A percentile compares a stretch with the other conserved stretches of the same genome.
These are phyloP conservation scores for Aspergillus japonicus DNA, from an alignment of 2,329 filamentous ascomycete species.

Conservation along the genomic window DNA sequence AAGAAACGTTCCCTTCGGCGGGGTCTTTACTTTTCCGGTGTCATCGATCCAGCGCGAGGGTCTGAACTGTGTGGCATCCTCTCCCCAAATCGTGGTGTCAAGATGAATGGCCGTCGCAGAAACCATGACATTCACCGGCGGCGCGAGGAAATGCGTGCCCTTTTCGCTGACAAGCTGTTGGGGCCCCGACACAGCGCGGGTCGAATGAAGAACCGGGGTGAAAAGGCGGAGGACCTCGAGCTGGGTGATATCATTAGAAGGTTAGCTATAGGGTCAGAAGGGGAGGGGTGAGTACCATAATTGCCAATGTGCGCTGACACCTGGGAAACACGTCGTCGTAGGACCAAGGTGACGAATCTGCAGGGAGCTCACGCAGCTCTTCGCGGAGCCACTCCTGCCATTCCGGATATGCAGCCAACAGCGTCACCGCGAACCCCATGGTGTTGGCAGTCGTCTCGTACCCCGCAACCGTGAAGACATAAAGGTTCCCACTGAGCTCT, in stretches of 20 bases:
- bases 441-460: constrained; percentile 54
- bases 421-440: constrained; percentile 49
- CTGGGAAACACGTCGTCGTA: constrained; percentile 49
- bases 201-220: constrained; percentile 40
- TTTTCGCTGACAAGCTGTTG: constrained; percentile 31
- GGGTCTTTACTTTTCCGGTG: constrained; percentile 29
- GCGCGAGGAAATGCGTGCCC: constrained; percentile 31
- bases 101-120: constrained; percentile 3
- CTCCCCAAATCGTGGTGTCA: constrained; percentile 4
- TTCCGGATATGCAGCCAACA: constrained; percentile 48
- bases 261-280: neutral
- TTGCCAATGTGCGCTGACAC: constrained; percentile 45
- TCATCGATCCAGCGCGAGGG: constrained; percentile 21
- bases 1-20: constrained; percentile 44
- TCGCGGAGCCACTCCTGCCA: constrained; percentile 55
- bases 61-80: constrained; percentile 4
- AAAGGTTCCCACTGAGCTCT: constrained; percentile 49
- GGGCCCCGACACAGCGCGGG: constrained; percentile 30
- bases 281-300: constrained; percentile 44
- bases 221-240: constrained; percentile 47
- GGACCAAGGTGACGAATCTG: constrained; percentile 28
- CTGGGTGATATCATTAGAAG: constrained; percentile 12
- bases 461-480: constrained; percentile 49
- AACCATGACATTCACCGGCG: constrained; percentile 33
- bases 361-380: constrained; percentile 45